A percentile compares a stretch with the other conserved stretches of the same genome.
Evolutionary conservation across 495 filamentous ascomycete genomes (phyloP).

Genomic region (Chaetomidium leptoderma): DNA sequence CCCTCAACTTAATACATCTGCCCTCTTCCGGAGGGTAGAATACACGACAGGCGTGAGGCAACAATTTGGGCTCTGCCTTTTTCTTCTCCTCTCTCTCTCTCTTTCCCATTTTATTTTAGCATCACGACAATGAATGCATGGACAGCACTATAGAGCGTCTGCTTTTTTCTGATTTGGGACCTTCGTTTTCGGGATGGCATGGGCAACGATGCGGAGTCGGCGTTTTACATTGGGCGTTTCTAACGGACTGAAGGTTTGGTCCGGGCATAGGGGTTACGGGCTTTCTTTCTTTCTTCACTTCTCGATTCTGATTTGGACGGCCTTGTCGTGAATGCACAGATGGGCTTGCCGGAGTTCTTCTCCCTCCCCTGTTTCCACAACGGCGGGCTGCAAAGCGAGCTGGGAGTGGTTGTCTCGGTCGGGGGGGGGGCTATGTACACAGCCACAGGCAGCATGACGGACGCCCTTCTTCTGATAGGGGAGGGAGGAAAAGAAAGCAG

Average conservation of each 20-base stretch:
- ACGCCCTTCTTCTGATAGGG: no score
- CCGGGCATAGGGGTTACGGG: no score
- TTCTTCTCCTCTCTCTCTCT: neutral
- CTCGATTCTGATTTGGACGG: no score
- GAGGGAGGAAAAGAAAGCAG: no score
- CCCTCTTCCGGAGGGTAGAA: neutral
- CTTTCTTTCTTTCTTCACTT: no score
- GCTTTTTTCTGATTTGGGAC: neutral
- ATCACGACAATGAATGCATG: neutral
- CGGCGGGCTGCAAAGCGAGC: no score
- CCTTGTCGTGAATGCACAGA: no score
- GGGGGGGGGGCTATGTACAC: no score
- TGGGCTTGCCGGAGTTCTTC: no score
- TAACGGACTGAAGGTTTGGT: neutral
- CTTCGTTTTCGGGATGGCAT: neutral
- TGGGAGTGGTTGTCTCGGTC: no score
- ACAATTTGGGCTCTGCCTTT: neutral
- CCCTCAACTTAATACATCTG: neutral
- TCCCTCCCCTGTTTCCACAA: no score
- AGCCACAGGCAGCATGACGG: no score
- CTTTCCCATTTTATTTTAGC: neutral
- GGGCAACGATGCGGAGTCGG: neutral
- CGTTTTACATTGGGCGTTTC: constrained; percentile 1
- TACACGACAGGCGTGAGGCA: neutral
- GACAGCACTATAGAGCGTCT: neutral